Evolutionary conservation across 331 rosid genomes (phyloP), one percentile per base, ranked within the genome.

Genomic region (Quercus phellos): DNA sequence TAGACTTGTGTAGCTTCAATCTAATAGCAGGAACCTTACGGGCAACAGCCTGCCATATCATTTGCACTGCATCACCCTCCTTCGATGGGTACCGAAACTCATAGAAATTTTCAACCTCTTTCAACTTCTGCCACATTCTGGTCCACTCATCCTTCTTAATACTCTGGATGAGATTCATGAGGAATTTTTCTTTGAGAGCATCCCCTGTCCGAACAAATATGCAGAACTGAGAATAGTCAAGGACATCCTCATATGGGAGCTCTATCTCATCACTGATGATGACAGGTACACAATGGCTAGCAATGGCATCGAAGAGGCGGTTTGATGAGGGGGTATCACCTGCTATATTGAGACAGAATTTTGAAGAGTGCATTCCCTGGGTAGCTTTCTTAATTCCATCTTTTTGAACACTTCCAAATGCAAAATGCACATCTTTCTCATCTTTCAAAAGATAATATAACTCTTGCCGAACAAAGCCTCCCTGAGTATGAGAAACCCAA

Each of bases 241-340:
- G 80, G 27, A 85, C 88, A 73, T 93, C 98, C 78, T 93, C 98
- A 2, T 84, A 91, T 6, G 98, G 97, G 4, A 90, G 93, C 75
- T 93, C 98, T 8, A 93, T 91, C 0, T 93, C 87, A 18, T 93
- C 95, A 16, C 98, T 93, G 79, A 93, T 86, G 46, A 93, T 93
- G 27, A 93, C 91, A 0, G 98, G 98, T 5, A 93, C 93, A 38
- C 97, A 93, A 73, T 90, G 95, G 42, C 95, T 89, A 2, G 84
- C 97, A n/a, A 93, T 93, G 29, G 97, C 94, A 51, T 93, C 98
- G 0, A 93, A 93, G 26, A 93, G 84, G 43, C 98, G 97, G 64
- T 93, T 91, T 0, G 98, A 93, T 21, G 98, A 93, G 1, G 98
- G 97, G 18, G 98, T 93, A 83, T 93, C 98, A 0, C 97, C 95